Conservation (phyloP, 1,284 basidiomycete species). For the Trichosporon asahii region DNA sequence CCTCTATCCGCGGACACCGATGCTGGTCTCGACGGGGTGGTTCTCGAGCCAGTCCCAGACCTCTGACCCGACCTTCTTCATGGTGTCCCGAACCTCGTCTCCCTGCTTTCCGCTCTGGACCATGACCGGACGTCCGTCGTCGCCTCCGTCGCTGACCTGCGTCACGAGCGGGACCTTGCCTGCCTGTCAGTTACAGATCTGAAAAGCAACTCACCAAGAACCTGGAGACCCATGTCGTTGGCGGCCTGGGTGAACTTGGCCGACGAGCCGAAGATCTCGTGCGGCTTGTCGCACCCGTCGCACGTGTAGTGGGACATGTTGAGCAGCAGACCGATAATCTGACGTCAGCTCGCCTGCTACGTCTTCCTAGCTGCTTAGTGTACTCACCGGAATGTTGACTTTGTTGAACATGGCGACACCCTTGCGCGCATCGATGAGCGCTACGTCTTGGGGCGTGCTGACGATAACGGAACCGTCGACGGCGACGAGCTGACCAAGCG, state of each 20-base stretch:
- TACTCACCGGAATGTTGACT: slow-evolving; percentile 72
- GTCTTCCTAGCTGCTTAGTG: background rate
- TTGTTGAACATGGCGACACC: slow-evolving; percentile 93
- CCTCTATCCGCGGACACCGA: slow-evolving; percentile 19
- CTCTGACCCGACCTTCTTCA: slow-evolving; percentile 36
- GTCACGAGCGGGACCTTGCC: slow-evolving; percentile 72
- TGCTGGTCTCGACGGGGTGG: slow-evolving; percentile 7
- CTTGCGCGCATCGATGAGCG: slow-evolving; percentile 85
- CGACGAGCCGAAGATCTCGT: slow-evolving; percentile 76
- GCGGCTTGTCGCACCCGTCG: slow-evolving; percentile 65
- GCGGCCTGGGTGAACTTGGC: slow-evolving; percentile 66
- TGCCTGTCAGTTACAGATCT: slow-evolving; percentile 20
- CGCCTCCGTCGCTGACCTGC: slow-evolving; percentile 70
- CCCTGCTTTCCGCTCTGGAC: slow-evolving; percentile 42
- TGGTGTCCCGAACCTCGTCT: slow-evolving; percentile 39
- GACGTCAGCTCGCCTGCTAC: slow-evolving; percentile 2
- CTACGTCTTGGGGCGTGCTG: slow-evolving; percentile 93
- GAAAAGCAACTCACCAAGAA: slow-evolving; percentile 61
- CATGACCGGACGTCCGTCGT: slow-evolving; percentile 61
- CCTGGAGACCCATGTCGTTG: slow-evolving; percentile 59
- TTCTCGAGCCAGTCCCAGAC: slow-evolving; percentile 46
- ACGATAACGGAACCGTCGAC: slow-evolving; percentile 88
- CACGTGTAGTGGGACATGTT: slow-evolving; percentile 92
- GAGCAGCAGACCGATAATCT: slow-evolving; percentile 85
- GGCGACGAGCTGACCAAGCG: slow-evolving; percentile 81